Evolutionary conservation across 495 filamentous ascomycete genomes (phyloP), one percentile per base, ranked within the genome.

Genomic region (Aspergillus asperescens): DNA sequence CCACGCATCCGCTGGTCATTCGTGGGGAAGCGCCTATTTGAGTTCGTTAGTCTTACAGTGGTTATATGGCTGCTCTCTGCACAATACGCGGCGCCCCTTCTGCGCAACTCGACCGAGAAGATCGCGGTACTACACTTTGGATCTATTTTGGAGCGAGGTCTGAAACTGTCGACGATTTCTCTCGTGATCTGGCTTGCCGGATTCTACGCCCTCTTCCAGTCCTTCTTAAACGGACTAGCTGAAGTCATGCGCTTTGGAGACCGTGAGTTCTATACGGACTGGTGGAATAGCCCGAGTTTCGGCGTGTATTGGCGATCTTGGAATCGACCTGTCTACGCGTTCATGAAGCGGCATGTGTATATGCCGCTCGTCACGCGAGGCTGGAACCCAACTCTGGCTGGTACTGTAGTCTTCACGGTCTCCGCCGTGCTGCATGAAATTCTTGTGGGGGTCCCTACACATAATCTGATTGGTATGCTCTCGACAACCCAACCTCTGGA

Each of bases 261-360:
- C 68, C 81, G 93, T 15, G 85, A 92, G 40, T 98, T 97, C 65
- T 98, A 98, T 65, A 84, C 87, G 1, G 89, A 93, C 52, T 98
- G 93, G 93, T 98, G 92, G 93, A 98, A 98, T 62, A 89, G 84
- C 38, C 82, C 83, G 13, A 87, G 84, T 54, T 71, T 97, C 3
- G 89, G 92, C 3, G 77, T 76, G 7, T 98, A 98, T 73, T 98
- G 93, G 93, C 79, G 89, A 19, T 87, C 85, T 0, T 98, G 93
- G 93, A 98, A 98, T 64, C 94, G 93, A 59, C 93, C 93, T 2
- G 92, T 97, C 9, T 94, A 94, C 63, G 80, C 88, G 41, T 98
- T 94, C 69, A 96, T 98, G 89, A 88, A 85, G 60, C 72, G 93
- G 32, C 93, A 98, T 65, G 81, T 98, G 24, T 96, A 88, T 72